Evolutionary conservation across 1,284 basidiomycete genomes (phyloP), one percentile per base, ranked within the genome.

Genomic region (Tilletiopsis washingtonensis): DNA sequence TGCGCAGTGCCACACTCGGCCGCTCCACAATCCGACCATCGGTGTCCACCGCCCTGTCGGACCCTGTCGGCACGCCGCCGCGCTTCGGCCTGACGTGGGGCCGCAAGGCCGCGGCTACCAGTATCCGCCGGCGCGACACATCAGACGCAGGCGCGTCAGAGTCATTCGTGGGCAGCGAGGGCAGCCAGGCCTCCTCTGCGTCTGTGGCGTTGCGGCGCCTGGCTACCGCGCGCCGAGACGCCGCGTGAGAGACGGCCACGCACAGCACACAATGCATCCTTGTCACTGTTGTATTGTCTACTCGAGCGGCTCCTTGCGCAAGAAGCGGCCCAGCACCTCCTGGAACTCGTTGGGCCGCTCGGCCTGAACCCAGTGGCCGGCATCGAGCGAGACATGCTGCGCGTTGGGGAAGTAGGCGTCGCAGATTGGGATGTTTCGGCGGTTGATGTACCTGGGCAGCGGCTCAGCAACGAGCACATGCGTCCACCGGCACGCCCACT

Each of bases 401-500:
- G 80, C 78, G 40, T 78, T 75, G 0, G 86, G 86, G 73, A 91
- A 90, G 69, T 84, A 85, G 34, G 77, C 69, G 52, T 80, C 72
- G 41, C 81, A 78, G 2, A 80, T 57, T 0, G 79, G 78, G 5
- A 82, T 74, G 55, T 85, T 86, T 51, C 79, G 76, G 12, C 78
- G 73, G 62, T 87, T 88, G 59, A 90, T 82, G 67, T 84, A 88
- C 81, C 80, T 81, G 81, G 15, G 17, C 7, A 23, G 21, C 9
- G 17, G 21, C 15, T 2, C 2, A 40, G 39, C 7, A 36, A 14
- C 11, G 17, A 21, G 20, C n/a, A 21, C 3, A 20, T 19, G 24
- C 19, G 37, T 20, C n/a, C 45, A 27, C 7, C 4, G 11, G 25
- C 20, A 24, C 14, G 12, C 23, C 14, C 11, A 56, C 54, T 81